These are phyloP conservation scores for Apiotrichum siamense DNA, from an alignment of 1,284 basidiomycete species.

Conservation along the genomic window DNA sequence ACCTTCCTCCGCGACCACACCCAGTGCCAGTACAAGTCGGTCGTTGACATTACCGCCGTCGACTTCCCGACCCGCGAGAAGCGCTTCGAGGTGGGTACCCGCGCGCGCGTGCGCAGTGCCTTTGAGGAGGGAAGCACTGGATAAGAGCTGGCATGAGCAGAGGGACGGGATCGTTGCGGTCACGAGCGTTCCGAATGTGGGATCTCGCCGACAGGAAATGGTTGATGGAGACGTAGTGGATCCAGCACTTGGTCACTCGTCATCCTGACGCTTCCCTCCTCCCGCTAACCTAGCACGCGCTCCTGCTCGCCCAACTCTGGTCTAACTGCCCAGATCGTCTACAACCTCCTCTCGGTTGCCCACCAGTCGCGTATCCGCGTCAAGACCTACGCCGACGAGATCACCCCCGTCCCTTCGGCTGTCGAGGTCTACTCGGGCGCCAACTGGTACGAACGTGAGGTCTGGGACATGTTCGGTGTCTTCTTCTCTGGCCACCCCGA, in stretches of 20 bases:
- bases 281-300: too few species aligned
- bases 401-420: slow-evolving; percentile 85
- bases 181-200: too few species aligned
- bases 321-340: slow-evolving; percentile 82
- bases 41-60: slow-evolving; percentile 91
- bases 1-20: slow-evolving; percentile 95
- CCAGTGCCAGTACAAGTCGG: slow-evolving; percentile 87
- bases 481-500: slow-evolving; percentile 97
- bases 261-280: too few species aligned
- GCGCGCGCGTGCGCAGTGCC: too few species aligned
- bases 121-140: not conserved
- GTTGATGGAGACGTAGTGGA: too few species aligned
- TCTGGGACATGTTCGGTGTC: slow-evolving; percentile 97
- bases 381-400: slow-evolving; percentile 96
- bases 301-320: too few species aligned
- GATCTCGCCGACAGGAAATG: too few species aligned
- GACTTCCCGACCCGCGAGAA: slow-evolving; percentile 92
- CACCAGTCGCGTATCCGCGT: slow-evolving; percentile 74
- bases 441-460: slow-evolving; percentile 96
- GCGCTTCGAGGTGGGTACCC: slow-evolving; percentile 73
- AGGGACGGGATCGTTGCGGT: too few species aligned
- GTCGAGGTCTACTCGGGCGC: slow-evolving; percentile 78
- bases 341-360: slow-evolving; percentile 83
- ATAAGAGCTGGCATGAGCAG: too few species aligned
- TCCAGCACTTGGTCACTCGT: too few species aligned